Conservation (phyloP, 257 asterid species). For the Penstemon davidsonii region DNA sequence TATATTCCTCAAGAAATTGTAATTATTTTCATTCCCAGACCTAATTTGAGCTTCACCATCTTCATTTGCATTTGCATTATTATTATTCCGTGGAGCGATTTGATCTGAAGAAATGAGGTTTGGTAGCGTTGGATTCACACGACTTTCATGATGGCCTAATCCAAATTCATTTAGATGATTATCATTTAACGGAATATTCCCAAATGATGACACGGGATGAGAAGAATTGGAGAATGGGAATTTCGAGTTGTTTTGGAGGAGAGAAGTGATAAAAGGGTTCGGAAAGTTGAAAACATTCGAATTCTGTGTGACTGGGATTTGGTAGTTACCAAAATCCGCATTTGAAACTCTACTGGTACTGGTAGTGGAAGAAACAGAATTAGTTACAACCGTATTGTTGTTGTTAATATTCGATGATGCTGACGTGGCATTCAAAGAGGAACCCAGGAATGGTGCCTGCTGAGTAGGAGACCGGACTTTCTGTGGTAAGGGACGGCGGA, state of each 20-base stretch:
- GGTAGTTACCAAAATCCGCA: slow-evolving; percentile 27
- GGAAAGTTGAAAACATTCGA: slow-evolving; percentile 39
- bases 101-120: slow-evolving; percentile 52
- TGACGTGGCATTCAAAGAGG: slow-evolving; percentile 7
- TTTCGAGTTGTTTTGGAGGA: slow-evolving; percentile 49
- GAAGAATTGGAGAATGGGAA: slow-evolving; percentile 28
- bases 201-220: slow-evolving; percentile 20
- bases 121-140: slow-evolving; percentile 37
- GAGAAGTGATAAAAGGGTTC: slow-evolving; percentile 45
- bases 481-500: slow-evolving; percentile 57
- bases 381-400: background rate
- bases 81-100: slow-evolving; percentile 23
- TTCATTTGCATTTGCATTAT: background rate
- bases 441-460: slow-evolving; percentile 28
- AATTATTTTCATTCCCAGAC: slow-evolving; percentile 25
- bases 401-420: slow-evolving; percentile 16
- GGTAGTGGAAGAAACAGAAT: slow-evolving; percentile 21
- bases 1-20: slow-evolving; percentile 12
- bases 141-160: slow-evolving; percentile 17
- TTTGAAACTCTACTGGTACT: slow-evolving; percentile 5
- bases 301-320: slow-evolving; percentile 28
- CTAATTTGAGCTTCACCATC: slow-evolving; percentile 28
- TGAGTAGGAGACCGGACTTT: slow-evolving; percentile 39
- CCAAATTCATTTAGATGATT: slow-evolving; percentile 31
- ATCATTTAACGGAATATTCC: slow-evolving; percentile 29